phyloP scores from a whole-genome alignment of 176 grass and related monocot genomes.

The Eleusine coracana region DNA sequence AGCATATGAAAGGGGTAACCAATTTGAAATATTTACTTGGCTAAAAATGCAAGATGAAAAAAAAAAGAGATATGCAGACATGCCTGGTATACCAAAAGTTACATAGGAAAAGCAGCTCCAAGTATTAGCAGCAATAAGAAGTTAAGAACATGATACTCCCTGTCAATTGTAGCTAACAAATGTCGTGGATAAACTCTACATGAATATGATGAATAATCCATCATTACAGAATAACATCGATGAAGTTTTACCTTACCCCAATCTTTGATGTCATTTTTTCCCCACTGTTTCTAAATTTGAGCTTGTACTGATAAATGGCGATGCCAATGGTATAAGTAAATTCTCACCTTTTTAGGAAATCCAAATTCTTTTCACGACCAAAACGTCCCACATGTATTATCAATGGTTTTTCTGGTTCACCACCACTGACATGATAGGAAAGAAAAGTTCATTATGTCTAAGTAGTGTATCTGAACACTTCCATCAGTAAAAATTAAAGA shows the following conservation, averaged over 20 bases:
- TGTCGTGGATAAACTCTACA: slow-evolving; percentile 20
- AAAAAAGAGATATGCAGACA: background rate
- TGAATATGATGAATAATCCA: slow-evolving; percentile 1
- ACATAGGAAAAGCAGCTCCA: slow-evolving; percentile 15
- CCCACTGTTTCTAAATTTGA: background rate
- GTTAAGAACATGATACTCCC: slow-evolving; percentile 10
- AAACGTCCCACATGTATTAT: slow-evolving; percentile 96
- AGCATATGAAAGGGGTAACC: background rate
- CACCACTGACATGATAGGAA: slow-evolving; percentile 59
- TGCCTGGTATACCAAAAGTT: background rate
- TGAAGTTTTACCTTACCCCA: slow-evolving; percentile 4
- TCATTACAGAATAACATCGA: slow-evolving; percentile 1
- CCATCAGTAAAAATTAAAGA: slow-evolving; percentile 9
- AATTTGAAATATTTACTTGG: slow-evolving; percentile 9
- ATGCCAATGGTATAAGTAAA: slow-evolving; percentile 8
- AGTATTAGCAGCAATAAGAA: slow-evolving; percentile 27
- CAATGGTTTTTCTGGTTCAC: slow-evolving; percentile 91
- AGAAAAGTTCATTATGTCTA: slow-evolving; percentile 26
- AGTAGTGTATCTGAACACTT: background rate
- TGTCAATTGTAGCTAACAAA: slow-evolving; percentile 24
- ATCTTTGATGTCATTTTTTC: slow-evolving; percentile 17
- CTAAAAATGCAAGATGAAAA: slow-evolving; percentile 10
- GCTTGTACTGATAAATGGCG: background rate
- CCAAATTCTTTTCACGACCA: slow-evolving; percentile 94
- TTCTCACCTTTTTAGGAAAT: slow-evolving; percentile 89